Evolutionary conservation across 2,329 filamentous ascomycete species (phyloP), one percentile per base, ranked within the genome.

Genomic region (Septoria petroselini): DNA sequence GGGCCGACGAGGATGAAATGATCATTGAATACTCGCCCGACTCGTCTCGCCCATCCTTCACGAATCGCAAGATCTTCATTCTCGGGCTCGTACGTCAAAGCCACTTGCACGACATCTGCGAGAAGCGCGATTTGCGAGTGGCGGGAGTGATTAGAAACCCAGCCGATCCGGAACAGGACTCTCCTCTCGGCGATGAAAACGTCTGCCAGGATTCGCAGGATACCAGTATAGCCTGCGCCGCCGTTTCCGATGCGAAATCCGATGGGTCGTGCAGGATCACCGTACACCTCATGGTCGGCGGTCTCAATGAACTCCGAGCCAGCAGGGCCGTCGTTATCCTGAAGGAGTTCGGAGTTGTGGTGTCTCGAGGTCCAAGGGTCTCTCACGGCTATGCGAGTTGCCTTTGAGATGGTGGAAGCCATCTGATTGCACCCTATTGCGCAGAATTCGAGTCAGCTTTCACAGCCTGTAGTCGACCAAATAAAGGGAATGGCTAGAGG

Each of bases 1-100:
- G 58, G 58, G 4, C 60, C 60, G 18, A 49, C 59, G 23, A 62
- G 48, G 7, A 60, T 48, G 29, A 62, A 62, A 48, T 62, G 61
- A 40, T 63, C 61, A 23, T 59, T 53, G 47, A 63, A 62, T 1
- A 45, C 55, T 21, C 53, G 48, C 2, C 53, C 37, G 8, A 54
- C 45, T 29, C 43, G 47, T 19, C 35, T 33, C 2, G 53, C 35
- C 61, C 61, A 63, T 1, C 59, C 59, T 21, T 62, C 61, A 1
- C 11, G 3, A 9, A 58, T 47, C 1, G 58, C 41, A 3, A 60
- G 7, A 12, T 54, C 50, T 37, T 63, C 59, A 38, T 58, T 58
- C 6, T 47, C 44, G 3, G 54, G 61, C 39, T 62, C 61, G 29
- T 62, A 62, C 1, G 61, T 63, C 42, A 63, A 41, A 5, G 61